Evolutionary conservation across 805 yeast species (phyloP).

Genomic region (Yamadazyma insecticola): DNA sequence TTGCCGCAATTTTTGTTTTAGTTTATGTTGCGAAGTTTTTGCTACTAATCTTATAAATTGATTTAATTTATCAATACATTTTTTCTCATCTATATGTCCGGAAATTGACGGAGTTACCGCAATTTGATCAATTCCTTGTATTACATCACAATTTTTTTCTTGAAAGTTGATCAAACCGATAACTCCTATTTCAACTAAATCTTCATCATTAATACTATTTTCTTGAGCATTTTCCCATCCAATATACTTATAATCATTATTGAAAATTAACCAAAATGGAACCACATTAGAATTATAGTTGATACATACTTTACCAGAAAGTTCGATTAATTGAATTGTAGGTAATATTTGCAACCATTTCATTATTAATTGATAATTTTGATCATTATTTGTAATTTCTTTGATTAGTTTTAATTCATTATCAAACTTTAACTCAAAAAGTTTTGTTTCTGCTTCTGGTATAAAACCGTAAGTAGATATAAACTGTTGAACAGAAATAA

Average conservation of each 20-base stretch:
- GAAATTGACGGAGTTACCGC: constrained; percentile 8
- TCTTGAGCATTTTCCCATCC: constrained; percentile 14
- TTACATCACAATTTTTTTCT: constrained; percentile 21
- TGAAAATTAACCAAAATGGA: constrained; percentile 12
- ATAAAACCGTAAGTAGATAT: constrained; percentile 28
- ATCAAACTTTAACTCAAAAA: constrained; percentile 9
- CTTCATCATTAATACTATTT: constrained; percentile 15
- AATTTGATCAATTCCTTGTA: constrained; percentile 18
- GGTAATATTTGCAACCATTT: constrained; percentile 27
- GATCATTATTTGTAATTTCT: constrained; percentile 7
- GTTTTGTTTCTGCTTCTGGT: constrained; percentile 14
- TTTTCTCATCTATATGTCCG: neutral
- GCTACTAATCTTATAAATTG: constrained; percentile 5
- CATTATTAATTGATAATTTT: constrained; percentile 10
- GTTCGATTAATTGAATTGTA: constrained; percentile 15
- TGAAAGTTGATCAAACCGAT: constrained; percentile 20
- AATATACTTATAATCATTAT: constrained; percentile 4
- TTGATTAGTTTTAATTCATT: constrained; percentile 8
- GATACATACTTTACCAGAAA: constrained; percentile 4
- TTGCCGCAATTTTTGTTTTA: too few relatives aligned
- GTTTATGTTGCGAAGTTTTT: too few relatives aligned
- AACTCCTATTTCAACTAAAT: constrained; percentile 17
- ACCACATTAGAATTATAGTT: constrained; percentile 9
- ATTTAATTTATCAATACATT: constrained; percentile 7
- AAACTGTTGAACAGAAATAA: constrained; percentile 14